Evolutionary conservation across 2,329 filamentous ascomycete species (phyloP).

Genomic region (Cadophora gregata): DNA sequence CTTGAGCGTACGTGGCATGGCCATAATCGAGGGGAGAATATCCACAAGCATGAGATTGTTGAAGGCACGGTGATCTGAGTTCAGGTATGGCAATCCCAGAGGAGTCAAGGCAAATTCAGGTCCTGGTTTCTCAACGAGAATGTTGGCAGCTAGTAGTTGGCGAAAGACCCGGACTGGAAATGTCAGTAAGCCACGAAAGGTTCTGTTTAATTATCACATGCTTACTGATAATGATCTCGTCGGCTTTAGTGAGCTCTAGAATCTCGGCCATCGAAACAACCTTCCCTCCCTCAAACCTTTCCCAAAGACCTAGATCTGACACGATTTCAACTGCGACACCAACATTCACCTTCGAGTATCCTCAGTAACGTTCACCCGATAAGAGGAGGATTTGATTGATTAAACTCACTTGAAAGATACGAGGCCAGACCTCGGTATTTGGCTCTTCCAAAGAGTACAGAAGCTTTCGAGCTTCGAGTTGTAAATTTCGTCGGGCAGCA

Average conservation of each 20-base stretch:
- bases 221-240: constrained; percentile 38
- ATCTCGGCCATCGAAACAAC: constrained; percentile 30
- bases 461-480: constrained; percentile 34
- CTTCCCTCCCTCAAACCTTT: constrained; percentile 35
- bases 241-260: constrained; percentile 30
- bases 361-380: constrained; percentile 31
- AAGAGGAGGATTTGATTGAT: neutral
- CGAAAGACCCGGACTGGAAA: constrained; percentile 30
- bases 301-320: constrained; percentile 32
- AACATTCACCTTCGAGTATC: constrained; percentile 31
- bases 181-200: neutral
- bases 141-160: constrained; percentile 32
- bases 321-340: constrained; percentile 35
- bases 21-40: constrained; percentile 35
- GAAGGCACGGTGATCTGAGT: constrained; percentile 35
- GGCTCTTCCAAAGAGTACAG: constrained; percentile 37
- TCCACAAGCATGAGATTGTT: constrained; percentile 36
- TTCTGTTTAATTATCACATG: constrained; percentile 12
- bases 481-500: constrained; percentile 33
- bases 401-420: constrained; percentile 31
- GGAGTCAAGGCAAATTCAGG: constrained; percentile 30
- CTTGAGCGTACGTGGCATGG: constrained; percentile 34
- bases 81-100: constrained; percentile 30
- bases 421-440: constrained; percentile 37
- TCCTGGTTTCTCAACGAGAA: constrained; percentile 28